phyloP scores from a whole-genome alignment of 2,329 filamentous ascomycete genomes.

The Colletotrichum lini region DNA sequence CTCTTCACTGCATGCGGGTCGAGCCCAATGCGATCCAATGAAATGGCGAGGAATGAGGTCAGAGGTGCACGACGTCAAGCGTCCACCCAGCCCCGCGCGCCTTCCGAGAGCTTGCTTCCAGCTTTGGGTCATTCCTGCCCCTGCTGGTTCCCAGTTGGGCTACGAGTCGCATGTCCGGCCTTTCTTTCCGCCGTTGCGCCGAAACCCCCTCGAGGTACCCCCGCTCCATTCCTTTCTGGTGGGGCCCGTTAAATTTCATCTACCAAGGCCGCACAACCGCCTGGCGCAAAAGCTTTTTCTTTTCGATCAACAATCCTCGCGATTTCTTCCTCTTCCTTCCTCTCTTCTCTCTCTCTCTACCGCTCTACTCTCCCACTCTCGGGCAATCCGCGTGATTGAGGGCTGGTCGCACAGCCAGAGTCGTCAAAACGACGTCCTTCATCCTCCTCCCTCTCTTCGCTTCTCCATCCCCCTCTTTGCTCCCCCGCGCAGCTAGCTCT shows the following conservation, averaged over 20 bases:
- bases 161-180: neutral
- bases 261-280: constrained; percentile 38
- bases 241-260: constrained; percentile 43
- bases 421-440: constrained; percentile 61
- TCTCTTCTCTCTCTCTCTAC: constrained; percentile 36
- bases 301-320: constrained; percentile 34
- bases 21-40: constrained; percentile 33
- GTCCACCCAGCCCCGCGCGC: constrained; percentile 33
- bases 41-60: constrained; percentile 29
- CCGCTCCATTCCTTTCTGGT: constrained; percentile 29
- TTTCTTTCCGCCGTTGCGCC: constrained; percentile 32
- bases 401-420: constrained; percentile 59
- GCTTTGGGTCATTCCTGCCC: constrained; percentile 4
- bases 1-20: constrained; percentile 37
- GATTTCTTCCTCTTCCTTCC: constrained; percentile 36
- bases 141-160: neutral
- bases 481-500: constrained; percentile 77
- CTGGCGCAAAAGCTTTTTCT: constrained; percentile 46
- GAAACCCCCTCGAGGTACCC: constrained; percentile 21
- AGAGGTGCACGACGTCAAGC: constrained; percentile 14
- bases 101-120: constrained; percentile 17
- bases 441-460: constrained; percentile 61
- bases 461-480: constrained; percentile 67
- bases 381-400: constrained; percentile 48
- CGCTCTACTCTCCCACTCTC: constrained; percentile 31